Evolutionary conservation across 768 basidiomycete species (phyloP).

Genomic region (Amanita rubescens): DNA sequence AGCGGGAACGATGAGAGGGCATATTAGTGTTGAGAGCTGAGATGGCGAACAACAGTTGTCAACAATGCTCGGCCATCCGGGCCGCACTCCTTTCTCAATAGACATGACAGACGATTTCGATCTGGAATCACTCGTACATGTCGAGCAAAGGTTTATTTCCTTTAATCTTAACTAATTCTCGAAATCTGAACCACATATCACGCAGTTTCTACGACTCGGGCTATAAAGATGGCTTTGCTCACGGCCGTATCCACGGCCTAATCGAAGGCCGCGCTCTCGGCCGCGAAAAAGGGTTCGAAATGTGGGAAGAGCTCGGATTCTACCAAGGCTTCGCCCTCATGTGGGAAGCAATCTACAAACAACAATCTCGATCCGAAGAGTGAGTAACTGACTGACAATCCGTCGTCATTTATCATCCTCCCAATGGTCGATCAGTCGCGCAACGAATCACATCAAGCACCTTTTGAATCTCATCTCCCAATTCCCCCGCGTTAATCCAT

Average conservation of each 20-base stretch:
- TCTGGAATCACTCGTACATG: conserved; percentile 50
- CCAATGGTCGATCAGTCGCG: conserved; percentile 36
- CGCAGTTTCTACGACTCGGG: conserved; percentile 82
- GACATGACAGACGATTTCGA: conserved; percentile 38
- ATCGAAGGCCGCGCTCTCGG: conserved; percentile 90
- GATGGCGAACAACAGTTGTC: not conserved
- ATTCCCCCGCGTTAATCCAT: conserved; percentile 78
- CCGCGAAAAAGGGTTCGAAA: conserved; percentile 84
- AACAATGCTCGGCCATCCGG: not conserved
- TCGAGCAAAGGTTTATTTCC: conserved; percentile 46
- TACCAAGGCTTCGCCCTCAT: conserved; percentile 79
- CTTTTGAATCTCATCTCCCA: conserved; percentile 64
- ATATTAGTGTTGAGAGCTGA: conserved; percentile 12
- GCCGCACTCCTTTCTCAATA: not conserved
- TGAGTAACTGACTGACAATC: conserved; percentile 22
- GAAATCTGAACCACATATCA: not conserved
- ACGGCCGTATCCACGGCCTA: conserved; percentile 83
- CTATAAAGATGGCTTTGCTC: conserved; percentile 68
- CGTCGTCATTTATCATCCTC: not conserved
- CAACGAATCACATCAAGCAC: conserved; percentile 53
- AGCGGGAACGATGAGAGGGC: conserved; percentile 32
- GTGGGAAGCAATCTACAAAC: conserved; percentile 51
- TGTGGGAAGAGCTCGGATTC: conserved; percentile 96
- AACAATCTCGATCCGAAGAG: conserved; percentile 39
- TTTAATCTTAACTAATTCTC: not conserved